Evolutionary conservation across 768 basidiomycete genomes (phyloP).

Genomic region (Pleurotus citrinopileatus): DNA sequence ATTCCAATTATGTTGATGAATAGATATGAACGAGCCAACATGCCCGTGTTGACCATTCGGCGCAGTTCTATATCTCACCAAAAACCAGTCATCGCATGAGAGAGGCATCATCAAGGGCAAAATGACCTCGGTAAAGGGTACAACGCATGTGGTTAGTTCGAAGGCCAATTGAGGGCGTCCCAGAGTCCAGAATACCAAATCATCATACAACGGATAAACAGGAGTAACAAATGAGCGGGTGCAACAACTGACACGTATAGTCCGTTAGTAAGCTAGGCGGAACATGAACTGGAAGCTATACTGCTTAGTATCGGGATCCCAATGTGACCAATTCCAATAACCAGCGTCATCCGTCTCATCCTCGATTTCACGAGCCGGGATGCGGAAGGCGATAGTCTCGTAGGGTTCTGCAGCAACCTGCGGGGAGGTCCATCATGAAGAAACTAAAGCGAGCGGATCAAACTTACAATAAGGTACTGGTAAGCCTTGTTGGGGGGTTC

Average conservation of each 20-base stretch:
- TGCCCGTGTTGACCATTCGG: too few relatives aligned
- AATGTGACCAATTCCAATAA: constrained; percentile 97
- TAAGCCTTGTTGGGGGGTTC: constrained; percentile 96
- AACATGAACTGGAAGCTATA: constrained; percentile 99
- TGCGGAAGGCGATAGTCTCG: constrained; percentile 98
- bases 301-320: constrained; percentile 99
- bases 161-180: too few relatives aligned
- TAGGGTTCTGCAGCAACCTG: constrained; percentile 99
- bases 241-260: not conserved
- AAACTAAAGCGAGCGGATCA: constrained; percentile 9
- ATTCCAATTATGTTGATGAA: not conserved
- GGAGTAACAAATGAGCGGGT: not conserved
- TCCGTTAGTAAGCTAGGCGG: constrained; percentile 44
- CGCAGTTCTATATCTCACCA: too few relatives aligned
- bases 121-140: too few relatives aligned
- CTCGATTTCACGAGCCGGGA: constrained; percentile 96
- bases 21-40: not conserved
- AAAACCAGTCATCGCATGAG: too few relatives aligned
- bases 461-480: constrained; percentile 93
- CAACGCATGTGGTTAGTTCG: too few relatives aligned
- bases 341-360: constrained; percentile 89
- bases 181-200: too few relatives aligned
- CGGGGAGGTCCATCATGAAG: constrained; percentile 14
- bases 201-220: not conserved
- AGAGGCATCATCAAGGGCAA: too few relatives aligned